Evolutionary conservation across 257 asterid genomes (phyloP).

Genomic region (Solanum okadae): DNA sequence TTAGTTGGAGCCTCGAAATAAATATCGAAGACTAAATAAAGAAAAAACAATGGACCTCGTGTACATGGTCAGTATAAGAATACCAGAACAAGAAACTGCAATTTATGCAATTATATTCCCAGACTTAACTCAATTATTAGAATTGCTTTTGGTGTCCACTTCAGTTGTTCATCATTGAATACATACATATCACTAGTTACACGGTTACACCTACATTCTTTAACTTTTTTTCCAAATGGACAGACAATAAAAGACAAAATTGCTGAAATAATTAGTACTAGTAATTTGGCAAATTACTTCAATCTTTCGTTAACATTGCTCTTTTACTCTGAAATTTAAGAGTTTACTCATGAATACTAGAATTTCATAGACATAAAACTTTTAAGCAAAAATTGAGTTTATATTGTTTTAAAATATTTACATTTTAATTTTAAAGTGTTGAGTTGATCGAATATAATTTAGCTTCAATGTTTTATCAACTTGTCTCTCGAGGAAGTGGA

Average conservation of each 20-base stretch:
- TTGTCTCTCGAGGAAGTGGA: background rate
- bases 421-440: too few relatives aligned
- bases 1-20: accelerated
- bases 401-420: too few relatives aligned
- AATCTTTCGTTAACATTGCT: too few relatives aligned
- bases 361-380: background rate
- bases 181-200: background rate
- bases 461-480: background rate
- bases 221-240: background rate
- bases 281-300: background rate
- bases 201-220: background rate
- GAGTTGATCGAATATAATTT: too few relatives aligned
- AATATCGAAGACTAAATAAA: background rate
- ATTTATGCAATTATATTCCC: background rate
- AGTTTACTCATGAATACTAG: background rate
- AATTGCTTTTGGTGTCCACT: background rate
- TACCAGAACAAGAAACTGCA: background rate
- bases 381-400: background rate
- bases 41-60: background rate
- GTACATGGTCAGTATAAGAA: background rate
- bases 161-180: background rate
- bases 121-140: background rate
- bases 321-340: too few relatives aligned
- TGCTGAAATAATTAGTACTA: background rate
- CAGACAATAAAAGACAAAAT: background rate